Evolutionary conservation across 2,329 filamentous ascomycete genomes (phyloP).

Genomic region (Hypomyces perniciosus): DNA sequence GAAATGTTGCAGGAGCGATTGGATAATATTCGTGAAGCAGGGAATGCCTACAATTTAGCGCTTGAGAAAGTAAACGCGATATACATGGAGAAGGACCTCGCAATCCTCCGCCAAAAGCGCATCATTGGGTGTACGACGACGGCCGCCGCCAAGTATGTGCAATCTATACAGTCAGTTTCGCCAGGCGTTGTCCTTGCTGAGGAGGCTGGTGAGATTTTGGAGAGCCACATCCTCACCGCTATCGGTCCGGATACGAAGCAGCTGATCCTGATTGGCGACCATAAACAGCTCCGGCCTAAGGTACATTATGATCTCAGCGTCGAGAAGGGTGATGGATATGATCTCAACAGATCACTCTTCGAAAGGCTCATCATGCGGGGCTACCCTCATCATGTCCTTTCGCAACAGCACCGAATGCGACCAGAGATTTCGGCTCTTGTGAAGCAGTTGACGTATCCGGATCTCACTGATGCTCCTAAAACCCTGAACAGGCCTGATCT

Average conservation of each 20-base stretch:
- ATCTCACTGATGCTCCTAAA: conserved; percentile 47
- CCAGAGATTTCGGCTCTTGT: conserved; percentile 59
- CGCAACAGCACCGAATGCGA: conserved; percentile 61
- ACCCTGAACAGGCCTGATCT: conserved; percentile 42
- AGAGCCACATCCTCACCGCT: conserved; percentile 56
- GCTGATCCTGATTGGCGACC: conserved; percentile 64
- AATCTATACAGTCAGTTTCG: too few species aligned
- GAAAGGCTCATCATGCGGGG: conserved; percentile 56
- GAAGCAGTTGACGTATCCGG: conserved; percentile 53
- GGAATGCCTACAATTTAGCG: too few species aligned
- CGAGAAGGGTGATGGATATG: conserved; percentile 58
- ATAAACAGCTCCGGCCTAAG: conserved; percentile 66
- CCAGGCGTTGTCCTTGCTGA: too few species aligned
- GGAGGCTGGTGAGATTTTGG: conserved; percentile 67
- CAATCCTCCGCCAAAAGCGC: too few species aligned
- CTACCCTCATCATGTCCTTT: conserved; percentile 46
- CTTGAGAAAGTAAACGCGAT: too few species aligned
- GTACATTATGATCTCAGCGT: conserved; percentile 54
- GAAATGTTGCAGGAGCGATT: too few species aligned
- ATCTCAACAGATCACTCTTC: conserved; percentile 63
- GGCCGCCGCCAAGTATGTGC: conserved; percentile 34
- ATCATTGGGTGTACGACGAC: too few species aligned
- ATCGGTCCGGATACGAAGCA: conserved; percentile 51
- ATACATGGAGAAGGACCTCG: too few species aligned
- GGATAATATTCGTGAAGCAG: too few species aligned